Conservation (phyloP, 148 eudicot genomes). For the Pouteria glomerata region DNA sequence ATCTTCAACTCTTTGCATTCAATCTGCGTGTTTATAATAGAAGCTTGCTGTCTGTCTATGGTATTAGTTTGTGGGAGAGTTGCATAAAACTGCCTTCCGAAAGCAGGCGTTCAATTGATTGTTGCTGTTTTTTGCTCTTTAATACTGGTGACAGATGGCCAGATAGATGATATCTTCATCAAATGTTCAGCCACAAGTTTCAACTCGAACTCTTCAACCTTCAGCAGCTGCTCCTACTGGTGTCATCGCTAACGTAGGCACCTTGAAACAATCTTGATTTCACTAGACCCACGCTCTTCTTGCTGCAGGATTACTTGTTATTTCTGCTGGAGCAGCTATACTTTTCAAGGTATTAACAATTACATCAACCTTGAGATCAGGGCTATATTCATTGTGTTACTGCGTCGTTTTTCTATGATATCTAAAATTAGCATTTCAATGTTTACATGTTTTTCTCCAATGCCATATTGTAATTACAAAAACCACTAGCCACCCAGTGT, state of each 20-base stretch:
- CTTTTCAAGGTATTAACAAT: conserved; percentile 62
- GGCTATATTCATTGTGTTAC: not conserved
- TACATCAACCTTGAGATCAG: not conserved
- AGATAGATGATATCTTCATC: conserved; percentile 42
- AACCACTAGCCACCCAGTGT: no score
- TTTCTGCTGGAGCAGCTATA: conserved; percentile 78
- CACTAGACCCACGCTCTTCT: conserved; percentile 80
- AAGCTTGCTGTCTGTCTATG: no score
- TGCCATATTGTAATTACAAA: not conserved
- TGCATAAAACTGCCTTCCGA: no score
- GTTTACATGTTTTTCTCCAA: not conserved
- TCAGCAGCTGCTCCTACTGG: conserved; percentile 40
- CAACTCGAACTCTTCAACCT: conserved; percentile 52
- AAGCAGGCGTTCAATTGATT: no score
- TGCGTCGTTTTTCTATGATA: not conserved
- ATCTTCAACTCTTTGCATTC: not conserved
- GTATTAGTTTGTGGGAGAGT: no score
- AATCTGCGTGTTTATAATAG: not conserved
- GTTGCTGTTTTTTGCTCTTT: conserved; percentile 7
- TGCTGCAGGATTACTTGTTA: conserved; percentile 73
- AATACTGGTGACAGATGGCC: conserved; percentile 39
- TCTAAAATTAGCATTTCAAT: not conserved
- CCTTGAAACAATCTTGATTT: conserved; percentile 36
- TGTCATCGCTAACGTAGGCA: conserved; percentile 34
- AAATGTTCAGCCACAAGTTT: conserved; percentile 42